phyloP scores from a whole-genome alignment of 345 rosid species.

The Eucalyptus cloeziana region DNA sequence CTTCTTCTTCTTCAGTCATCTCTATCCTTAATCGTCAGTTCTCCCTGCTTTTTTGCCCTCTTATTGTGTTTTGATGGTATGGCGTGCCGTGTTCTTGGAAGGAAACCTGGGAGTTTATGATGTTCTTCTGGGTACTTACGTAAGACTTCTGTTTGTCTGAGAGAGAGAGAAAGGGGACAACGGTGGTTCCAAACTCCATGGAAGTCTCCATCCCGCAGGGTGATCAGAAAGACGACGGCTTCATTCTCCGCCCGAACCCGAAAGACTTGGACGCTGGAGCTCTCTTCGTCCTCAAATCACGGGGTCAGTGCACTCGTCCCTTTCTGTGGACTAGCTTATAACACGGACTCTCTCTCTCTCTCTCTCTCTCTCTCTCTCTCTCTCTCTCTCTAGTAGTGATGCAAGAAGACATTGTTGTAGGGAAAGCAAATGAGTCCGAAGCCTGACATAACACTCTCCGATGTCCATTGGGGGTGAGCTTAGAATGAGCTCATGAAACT shows the following conservation, averaged over 20 bases:
- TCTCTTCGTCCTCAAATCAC: conserved; percentile 16
- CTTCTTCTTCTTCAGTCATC: background rate
- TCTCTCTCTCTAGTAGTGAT: background rate
- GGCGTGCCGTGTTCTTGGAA: background rate
- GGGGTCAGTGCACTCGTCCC: background rate
- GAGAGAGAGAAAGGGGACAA: background rate
- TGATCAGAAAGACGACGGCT: background rate
- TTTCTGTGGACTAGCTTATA: background rate
- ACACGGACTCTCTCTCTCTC: background rate
- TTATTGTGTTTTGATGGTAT: background rate
- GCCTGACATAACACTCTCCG: background rate
- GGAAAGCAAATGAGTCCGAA: background rate
- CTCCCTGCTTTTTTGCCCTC: background rate
- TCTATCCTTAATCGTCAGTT: background rate
- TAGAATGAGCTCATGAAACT: background rate
- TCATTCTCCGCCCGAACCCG: background rate
- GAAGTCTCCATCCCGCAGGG: background rate
- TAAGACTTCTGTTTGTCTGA: background rate
- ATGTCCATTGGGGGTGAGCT: no score
- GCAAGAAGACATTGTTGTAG: background rate
- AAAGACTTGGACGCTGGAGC: conserved; percentile 13
- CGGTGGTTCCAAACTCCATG: background rate
- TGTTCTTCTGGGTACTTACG: background rate
- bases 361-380: no score
- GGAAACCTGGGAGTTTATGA: background rate